Evolutionary conservation across 2,329 filamentous ascomycete species (phyloP), one percentile per base, ranked within the genome.

Genomic region (Lasiodiplodia sp.): DNA sequence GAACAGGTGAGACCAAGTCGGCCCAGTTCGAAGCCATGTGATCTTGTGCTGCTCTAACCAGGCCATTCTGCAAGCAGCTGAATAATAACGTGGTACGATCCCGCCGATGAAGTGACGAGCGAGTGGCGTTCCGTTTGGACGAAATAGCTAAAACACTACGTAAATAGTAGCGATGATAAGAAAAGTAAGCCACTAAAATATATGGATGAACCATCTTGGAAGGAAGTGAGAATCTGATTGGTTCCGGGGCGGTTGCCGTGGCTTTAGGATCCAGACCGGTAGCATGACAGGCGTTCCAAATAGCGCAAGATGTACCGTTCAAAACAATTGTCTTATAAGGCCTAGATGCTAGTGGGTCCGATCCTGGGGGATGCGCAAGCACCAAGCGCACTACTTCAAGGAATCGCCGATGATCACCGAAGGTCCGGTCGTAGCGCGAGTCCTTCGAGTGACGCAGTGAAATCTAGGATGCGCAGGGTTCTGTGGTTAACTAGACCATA

Each of bases 241-340:
- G 28, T 28, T 28, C 28, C 28, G 28, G 28, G 28, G 28, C 28
- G 28, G 28, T 28, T 28, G 28, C 28, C 28, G 73, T 75, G 64
- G 68, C 4, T 11, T 89, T 6, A 88, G 89, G 76, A 82, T 89
- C 1, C 89, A 91, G 75, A 82, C 89, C 12, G 88, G 89, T 49
- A 89, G 85, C 47, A 86, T 90, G 2, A 75, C 77, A 0, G 84
- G 87, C 7, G 88, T 66, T 84, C 16, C 81, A 83, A 68, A 85
- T 84, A 0, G 80, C 83, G 1, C 60, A 71, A 16, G 79, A 83
- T 28, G 85, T 83, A 0, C 78, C 71, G 38, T 80, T 86, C 0
- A 87, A 91, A 72, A 87, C 86, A 34, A 72, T 91, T 1, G 86
- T 91, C 8, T 82, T 87, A 5, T 89, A 91, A 76, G 89, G 89